phyloP scores from a whole-genome alignment of 2,329 filamentous ascomycete species.

The Verticillium dahliae region DNA sequence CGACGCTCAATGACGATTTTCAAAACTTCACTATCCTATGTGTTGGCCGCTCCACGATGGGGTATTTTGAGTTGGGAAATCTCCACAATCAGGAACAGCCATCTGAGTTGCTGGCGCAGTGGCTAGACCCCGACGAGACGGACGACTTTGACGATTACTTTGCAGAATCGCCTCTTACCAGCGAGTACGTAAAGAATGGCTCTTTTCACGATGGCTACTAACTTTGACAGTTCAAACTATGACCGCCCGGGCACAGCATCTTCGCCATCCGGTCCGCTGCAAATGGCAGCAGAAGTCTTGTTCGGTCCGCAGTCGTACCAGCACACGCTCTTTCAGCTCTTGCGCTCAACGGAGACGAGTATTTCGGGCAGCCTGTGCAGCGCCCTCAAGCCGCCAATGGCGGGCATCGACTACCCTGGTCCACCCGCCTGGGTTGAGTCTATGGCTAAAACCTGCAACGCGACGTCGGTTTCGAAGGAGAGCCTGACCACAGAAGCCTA shows the following conservation, averaged over 20 bases:
- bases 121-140: slow-evolving; percentile 8
- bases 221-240: slow-evolving; percentile 1
- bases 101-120: slow-evolving; percentile 3
- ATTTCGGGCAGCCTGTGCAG: neutral
- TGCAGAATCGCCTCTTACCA: slow-evolving; percentile 7
- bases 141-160: slow-evolving; percentile 11
- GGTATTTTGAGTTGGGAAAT: slow-evolving; percentile 10
- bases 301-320: slow-evolving; percentile 8
- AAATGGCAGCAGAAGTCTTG: slow-evolving; percentile 5
- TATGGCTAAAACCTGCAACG: slow-evolving; percentile 5
- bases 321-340: slow-evolving; percentile 2
- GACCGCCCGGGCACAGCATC: slow-evolving; percentile 5
- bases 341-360: slow-evolving; percentile 1
- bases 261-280: slow-evolving; percentile 5
- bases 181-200: neutral
- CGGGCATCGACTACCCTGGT: neutral
- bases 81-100: slow-evolving; percentile 1
- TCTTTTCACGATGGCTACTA: neutral
- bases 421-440: slow-evolving; percentile 5
- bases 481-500: neutral
- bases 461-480: slow-evolving; percentile 5
- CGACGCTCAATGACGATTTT: neutral
- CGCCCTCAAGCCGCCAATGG: neutral
- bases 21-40: slow-evolving; percentile 8
- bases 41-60: slow-evolving; percentile 4